Evolutionary conservation across 495 filamentous ascomycete genomes (phyloP).

Genomic region (Talaromyces thailandensis): DNA sequence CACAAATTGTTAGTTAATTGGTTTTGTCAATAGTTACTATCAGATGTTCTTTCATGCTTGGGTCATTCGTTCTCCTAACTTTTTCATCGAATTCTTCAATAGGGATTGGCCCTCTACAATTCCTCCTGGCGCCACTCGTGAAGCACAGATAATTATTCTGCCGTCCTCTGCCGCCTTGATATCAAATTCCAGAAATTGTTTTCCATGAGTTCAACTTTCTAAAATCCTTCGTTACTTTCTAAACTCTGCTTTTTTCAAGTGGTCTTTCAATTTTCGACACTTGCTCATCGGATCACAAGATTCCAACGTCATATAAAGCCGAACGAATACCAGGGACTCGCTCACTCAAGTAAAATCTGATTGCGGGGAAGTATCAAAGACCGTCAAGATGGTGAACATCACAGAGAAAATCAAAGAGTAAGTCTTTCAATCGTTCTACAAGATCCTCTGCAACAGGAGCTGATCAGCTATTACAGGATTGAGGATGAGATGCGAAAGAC

Average conservation of each 20-base stretch:
- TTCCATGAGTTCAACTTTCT: neutral
- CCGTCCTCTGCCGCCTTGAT: constrained; percentile 2
- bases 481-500: constrained; percentile 99
- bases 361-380: constrained; percentile 9
- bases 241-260: neutral
- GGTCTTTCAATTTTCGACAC: neutral
- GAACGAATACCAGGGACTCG: no score
- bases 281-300: neutral
- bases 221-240: neutral
- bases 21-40: neutral
- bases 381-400: constrained; percentile 93
- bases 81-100: no score
- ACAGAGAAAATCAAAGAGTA: constrained; percentile 99
- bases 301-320: neutral
- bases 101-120: neutral
- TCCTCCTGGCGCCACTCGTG: neutral
- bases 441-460: neutral
- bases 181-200: constrained; percentile 3
- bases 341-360: neutral
- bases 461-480: constrained; percentile 53
- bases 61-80: no score
- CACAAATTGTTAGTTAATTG: neutral
- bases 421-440: constrained; percentile 14
- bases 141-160: neutral
- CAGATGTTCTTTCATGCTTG: no score